Evolutionary conservation across 371 early-diverging fungal species (phyloP).

Genomic region (Apophysomyces elegans): DNA sequence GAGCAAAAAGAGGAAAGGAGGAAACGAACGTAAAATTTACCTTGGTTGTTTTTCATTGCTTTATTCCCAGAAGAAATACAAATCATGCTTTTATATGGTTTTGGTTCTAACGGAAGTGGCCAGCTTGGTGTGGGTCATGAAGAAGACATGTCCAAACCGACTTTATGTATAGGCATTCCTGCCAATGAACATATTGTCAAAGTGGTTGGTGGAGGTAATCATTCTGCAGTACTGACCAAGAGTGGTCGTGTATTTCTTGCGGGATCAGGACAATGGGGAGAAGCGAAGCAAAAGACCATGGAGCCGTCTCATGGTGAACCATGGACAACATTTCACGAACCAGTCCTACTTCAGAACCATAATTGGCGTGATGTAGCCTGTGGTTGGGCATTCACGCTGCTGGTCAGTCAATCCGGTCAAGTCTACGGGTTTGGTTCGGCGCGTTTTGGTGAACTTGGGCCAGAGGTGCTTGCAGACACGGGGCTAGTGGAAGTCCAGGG

Average conservation of each 20-base stretch:
- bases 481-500: slow-evolving; percentile 15
- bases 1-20: no score
- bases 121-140: slow-evolving; percentile 63
- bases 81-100: slow-evolving; percentile 41
- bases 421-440: slow-evolving; percentile 59
- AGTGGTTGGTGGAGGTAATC: slow-evolving; percentile 67
- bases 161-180: slow-evolving; percentile 35
- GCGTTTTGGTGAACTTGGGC: slow-evolving; percentile 55
- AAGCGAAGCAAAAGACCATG: slow-evolving; percentile 4
- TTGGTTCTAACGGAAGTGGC: slow-evolving; percentile 69
- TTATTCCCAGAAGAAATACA: no score
- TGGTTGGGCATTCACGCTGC: slow-evolving; percentile 65
- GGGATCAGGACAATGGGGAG: slow-evolving; percentile 27
- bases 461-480: slow-evolving; percentile 15
- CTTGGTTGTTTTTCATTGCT: no score
- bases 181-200: slow-evolving; percentile 25
- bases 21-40: no score
- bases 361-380: slow-evolving; percentile 57
- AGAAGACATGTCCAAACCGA: slow-evolving; percentile 39
- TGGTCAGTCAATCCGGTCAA: slow-evolving; percentile 32
- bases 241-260: slow-evolving; percentile 25
- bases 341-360: not conserved
- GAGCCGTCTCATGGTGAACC: slow-evolving; percentile 1
- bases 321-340: slow-evolving; percentile 21
- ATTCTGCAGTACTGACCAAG: slow-evolving; percentile 56